These are phyloP conservation scores for Cladophialophora chaetospira DNA, from an alignment of 2,329 filamentous ascomycete genomes.

Conservation along the genomic window DNA sequence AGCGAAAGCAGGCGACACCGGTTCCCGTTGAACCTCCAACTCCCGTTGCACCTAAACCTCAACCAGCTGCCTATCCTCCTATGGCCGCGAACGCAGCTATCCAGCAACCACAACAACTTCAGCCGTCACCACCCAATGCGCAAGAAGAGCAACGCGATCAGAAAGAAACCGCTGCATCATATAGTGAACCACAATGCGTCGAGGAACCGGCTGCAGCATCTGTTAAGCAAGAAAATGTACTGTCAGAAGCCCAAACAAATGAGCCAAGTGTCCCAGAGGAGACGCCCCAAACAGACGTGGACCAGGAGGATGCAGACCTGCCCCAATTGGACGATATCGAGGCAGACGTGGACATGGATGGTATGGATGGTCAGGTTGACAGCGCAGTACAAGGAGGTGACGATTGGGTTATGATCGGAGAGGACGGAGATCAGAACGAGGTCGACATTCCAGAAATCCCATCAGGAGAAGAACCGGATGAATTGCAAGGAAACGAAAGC, in stretches of 20 bases:
- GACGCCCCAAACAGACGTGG: neutral
- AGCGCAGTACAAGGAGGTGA: slow-evolving; percentile 53
- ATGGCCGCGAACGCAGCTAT: neutral
- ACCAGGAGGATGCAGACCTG: slow-evolving; percentile 3
- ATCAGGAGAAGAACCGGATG: neutral
- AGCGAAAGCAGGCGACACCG: slow-evolving; percentile 43
- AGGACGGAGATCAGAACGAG: slow-evolving; percentile 44
- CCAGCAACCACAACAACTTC: slow-evolving; percentile 38
- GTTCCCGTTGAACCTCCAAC: slow-evolving; percentile 4
- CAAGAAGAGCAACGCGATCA: slow-evolving; percentile 2
- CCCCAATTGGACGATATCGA: slow-evolving; percentile 37
- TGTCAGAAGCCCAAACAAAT: slow-evolving; percentile 4
- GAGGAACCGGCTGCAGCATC: neutral
- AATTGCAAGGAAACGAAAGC: slow-evolving; percentile 2
- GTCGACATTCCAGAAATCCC: slow-evolving; percentile 6
- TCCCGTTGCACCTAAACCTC: neutral
- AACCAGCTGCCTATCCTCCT: slow-evolving; percentile 11
- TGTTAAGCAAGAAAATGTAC: neutral
- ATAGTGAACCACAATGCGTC: slow-evolving; percentile 3
- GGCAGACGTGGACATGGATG: slow-evolving; percentile 59
- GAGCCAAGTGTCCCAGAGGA: slow-evolving; percentile 1
- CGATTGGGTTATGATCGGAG: slow-evolving; percentile 76
- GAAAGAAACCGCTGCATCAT: neutral
- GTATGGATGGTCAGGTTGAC: slow-evolving; percentile 47
- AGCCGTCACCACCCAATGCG: slow-evolving; percentile 27